These are phyloP conservation scores for Hypoxylon subgilvum DNA, from an alignment of 495 filamentous ascomycete genomes.

Conservation along the genomic window DNA sequence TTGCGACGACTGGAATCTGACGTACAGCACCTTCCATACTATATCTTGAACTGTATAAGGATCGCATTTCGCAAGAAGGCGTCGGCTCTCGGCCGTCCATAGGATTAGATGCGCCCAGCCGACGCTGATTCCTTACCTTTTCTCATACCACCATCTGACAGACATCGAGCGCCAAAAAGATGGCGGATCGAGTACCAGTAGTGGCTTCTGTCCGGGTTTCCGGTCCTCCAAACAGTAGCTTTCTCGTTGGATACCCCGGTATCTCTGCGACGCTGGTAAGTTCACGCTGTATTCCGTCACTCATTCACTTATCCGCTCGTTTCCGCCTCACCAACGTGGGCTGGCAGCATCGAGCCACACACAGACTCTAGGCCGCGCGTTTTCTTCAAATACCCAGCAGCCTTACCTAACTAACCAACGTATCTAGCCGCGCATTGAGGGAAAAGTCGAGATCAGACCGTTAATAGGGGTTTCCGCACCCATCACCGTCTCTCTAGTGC, in stretches of 20 bases:
- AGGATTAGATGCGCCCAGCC: conserved; percentile 39
- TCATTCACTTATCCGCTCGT: conserved; percentile 5
- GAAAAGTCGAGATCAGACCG: conserved; percentile 96
- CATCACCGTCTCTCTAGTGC: conserved; percentile 89
- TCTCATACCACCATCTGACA: conserved; percentile 26
- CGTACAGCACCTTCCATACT: conserved; percentile 19
- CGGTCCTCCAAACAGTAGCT: conserved; percentile 95
- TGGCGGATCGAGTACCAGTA: conserved; percentile 70
- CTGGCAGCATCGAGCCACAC: neutral
- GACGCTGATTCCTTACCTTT: conserved; percentile 20
- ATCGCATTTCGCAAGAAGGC: conserved; percentile 34
- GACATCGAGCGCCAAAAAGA: conserved; percentile 38
- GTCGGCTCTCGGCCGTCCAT: conserved; percentile 39
- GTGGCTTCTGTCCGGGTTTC: conserved; percentile 95
- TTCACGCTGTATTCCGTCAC: conserved; percentile 19
- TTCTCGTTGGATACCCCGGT: conserved; percentile 94
- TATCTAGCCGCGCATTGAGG: conserved; percentile 87
- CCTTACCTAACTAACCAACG: conserved; percentile 37
- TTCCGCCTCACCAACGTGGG: conserved; percentile 15
- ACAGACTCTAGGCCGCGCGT: neutral
- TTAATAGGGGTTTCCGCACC: conserved; percentile 80
- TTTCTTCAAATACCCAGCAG: conserved; percentile 1
- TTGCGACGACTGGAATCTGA: conserved; percentile 19
- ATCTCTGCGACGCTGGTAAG: conserved; percentile 96
- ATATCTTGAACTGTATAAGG: conserved; percentile 10